A percentile compares a stretch with the other conserved stretches of the same genome.
These are phyloP conservation scores for Fusarium protoensiforme DNA, from an alignment of 2,329 filamentous ascomycete genomes.

Conservation along the genomic window DNA sequence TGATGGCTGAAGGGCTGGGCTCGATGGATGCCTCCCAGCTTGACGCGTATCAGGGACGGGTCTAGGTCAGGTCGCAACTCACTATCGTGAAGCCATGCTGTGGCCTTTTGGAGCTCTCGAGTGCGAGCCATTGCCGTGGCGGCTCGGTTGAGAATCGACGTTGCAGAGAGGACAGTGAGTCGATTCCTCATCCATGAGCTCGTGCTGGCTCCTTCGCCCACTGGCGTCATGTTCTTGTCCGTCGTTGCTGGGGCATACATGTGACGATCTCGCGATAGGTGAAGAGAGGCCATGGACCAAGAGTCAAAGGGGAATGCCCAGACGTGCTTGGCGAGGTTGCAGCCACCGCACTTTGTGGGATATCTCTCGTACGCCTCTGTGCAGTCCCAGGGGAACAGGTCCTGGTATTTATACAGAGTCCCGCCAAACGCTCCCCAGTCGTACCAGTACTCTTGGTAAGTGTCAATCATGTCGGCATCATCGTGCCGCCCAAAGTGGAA, in stretches of 20 bases:
- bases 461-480: slow-evolving; percentile 56
- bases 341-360: slow-evolving; percentile 50
- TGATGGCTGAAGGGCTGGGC: slow-evolving; percentile 55
- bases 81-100: slow-evolving; percentile 48
- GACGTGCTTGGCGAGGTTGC: slow-evolving; percentile 57
- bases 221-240: slow-evolving; percentile 14
- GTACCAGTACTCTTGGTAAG: slow-evolving; percentile 57
- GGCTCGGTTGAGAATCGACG: slow-evolving; percentile 43
- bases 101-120: slow-evolving; percentile 42
- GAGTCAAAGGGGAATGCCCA: slow-evolving; percentile 58
- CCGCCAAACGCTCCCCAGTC: slow-evolving; percentile 56
- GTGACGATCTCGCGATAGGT: slow-evolving; percentile 49
- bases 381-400: slow-evolving; percentile 60
- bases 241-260: slow-evolving; percentile 46
- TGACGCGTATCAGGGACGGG: slow-evolving; percentile 45
- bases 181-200: slow-evolving; percentile 51
- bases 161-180: slow-evolving; percentile 48
- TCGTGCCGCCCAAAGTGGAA: slow-evolving; percentile 53
- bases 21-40: slow-evolving; percentile 55
- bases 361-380: slow-evolving; percentile 55
- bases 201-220: slow-evolving; percentile 30
- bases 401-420: slow-evolving; percentile 53
- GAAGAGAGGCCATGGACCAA: slow-evolving; percentile 54
- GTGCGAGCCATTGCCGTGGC: slow-evolving; percentile 51
- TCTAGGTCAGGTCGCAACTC: slow-evolving; percentile 12